Evolutionary conservation across 495 filamentous ascomycete species (phyloP).

Genomic region (Neurospora africana): DNA sequence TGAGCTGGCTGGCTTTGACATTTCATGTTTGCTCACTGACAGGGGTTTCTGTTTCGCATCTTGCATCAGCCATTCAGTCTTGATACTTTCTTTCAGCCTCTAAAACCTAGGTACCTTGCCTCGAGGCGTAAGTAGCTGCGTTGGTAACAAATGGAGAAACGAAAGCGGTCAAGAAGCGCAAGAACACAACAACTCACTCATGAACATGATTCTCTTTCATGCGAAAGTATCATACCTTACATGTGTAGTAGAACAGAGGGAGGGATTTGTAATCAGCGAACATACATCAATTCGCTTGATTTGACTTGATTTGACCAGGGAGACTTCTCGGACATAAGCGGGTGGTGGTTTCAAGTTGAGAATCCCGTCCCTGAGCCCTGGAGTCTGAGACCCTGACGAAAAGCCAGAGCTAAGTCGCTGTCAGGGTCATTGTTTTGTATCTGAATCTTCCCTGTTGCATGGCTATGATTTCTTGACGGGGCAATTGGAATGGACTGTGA

Average conservation of each 20-base stretch:
- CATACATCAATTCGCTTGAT: not conserved
- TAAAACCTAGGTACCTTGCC: not conserved
- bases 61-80: not conserved
- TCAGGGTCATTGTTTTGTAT: not conserved
- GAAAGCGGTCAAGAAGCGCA: not conserved
- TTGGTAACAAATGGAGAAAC: not conserved
- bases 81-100: not conserved
- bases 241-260: not conserved
- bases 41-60: not conserved
- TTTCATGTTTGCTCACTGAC: not conserved
- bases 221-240: not conserved
- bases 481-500: not conserved
- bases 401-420: not conserved
- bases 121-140: not conserved
- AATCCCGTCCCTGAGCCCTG: not conserved
- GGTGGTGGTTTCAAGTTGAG: not conserved
- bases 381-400: not conserved
- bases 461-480: not conserved
- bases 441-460: not conserved
- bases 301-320: not conserved
- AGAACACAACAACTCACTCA: not conserved
- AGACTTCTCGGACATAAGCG: not conserved
- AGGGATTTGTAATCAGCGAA: not conserved
- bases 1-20: not conserved
- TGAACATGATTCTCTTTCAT: not conserved